These are phyloP conservation scores for Erigeron philadelphicus DNA, from an alignment of 140 eudicot species.

Conservation along the genomic window DNA sequence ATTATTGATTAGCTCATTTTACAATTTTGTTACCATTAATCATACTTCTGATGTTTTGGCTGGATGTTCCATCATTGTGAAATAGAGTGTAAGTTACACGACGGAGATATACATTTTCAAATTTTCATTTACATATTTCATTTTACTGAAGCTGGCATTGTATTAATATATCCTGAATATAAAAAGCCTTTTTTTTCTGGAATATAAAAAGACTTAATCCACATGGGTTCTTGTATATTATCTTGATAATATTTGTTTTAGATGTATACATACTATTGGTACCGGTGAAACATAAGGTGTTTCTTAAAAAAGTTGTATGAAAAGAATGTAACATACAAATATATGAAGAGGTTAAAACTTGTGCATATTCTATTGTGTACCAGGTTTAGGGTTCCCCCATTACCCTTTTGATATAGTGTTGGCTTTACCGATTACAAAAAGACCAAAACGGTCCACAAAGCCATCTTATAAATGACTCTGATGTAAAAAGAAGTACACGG, in stretches of 20 bases:
- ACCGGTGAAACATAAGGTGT: conserved; percentile 1
- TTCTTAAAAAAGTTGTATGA: neutral
- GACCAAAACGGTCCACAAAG: no score
- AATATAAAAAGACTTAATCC: conserved; percentile 4
- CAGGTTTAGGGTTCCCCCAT: no score
- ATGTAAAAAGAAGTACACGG: no score
- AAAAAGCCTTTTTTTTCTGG: neutral
- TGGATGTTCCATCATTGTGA: neutral
- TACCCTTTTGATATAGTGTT: no score
- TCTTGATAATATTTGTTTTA: neutral
- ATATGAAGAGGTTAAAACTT: neutral
- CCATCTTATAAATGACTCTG: no score
- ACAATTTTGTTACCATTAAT: conserved; percentile 4
- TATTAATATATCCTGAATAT: conserved; percentile 3
- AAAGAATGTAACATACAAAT: neutral
- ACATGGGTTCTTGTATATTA: neutral
- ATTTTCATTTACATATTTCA: neutral
- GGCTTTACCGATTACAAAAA: no score
- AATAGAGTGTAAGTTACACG: neutral
- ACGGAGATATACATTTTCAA: neutral
- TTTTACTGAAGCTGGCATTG: neutral
- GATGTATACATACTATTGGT: conserved; percentile 1
- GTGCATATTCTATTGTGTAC: neutral
- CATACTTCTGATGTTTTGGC: neutral
- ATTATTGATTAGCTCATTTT: conserved; percentile 11